phyloP scores from a whole-genome alignment of 192 early-diverging fungal species.

The Coemansia sp. region DNA sequence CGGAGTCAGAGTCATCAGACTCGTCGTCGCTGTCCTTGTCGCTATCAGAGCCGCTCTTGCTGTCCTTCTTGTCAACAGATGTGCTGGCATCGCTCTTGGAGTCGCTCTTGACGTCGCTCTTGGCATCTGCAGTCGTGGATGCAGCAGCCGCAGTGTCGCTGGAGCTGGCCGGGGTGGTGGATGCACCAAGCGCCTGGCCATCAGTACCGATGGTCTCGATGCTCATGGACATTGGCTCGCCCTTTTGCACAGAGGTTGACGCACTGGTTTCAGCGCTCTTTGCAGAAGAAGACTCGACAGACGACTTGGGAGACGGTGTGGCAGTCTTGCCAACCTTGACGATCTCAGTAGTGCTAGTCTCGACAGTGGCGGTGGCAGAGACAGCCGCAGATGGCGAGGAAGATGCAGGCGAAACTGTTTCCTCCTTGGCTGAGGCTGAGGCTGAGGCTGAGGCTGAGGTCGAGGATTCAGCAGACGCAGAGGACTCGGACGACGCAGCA shows the following conservation, averaged over 20 bases:
- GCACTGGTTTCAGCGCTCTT: background rate
- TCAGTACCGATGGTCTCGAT: conserved; percentile 38
- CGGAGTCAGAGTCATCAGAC: conserved; percentile 18
- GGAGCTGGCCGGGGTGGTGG: background rate
- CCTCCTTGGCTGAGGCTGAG: conserved; percentile 8
- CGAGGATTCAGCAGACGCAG: background rate
- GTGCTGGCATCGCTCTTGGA: background rate
- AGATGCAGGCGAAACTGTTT: background rate
- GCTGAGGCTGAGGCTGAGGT: background rate
- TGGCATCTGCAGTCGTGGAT: background rate
- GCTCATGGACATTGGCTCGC: conserved; percentile 29
- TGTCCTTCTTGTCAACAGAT: background rate
- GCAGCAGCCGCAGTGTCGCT: conserved; percentile 1
- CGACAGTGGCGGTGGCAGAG: conserved; percentile 7
- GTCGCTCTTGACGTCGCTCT: conserved; percentile 1
- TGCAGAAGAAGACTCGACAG: conserved; percentile 3
- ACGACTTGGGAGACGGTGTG: background rate
- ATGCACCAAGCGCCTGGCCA: background rate
- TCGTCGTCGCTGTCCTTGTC: conserved; percentile 33
- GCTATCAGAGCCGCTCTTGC: conserved; percentile 22
- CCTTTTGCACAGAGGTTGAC: conserved; percentile 4
- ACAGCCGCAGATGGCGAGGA: conserved; percentile 5
- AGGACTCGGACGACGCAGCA: conserved; percentile 14
- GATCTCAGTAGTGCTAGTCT: background rate
- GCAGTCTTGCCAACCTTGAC: conserved; percentile 1